A percentile compares a stretch with the other conserved stretches of the same genome.
phyloP scores from a whole-genome alignment of 768 basidiomycete genomes.

The Serpula lacrymans region DNA sequence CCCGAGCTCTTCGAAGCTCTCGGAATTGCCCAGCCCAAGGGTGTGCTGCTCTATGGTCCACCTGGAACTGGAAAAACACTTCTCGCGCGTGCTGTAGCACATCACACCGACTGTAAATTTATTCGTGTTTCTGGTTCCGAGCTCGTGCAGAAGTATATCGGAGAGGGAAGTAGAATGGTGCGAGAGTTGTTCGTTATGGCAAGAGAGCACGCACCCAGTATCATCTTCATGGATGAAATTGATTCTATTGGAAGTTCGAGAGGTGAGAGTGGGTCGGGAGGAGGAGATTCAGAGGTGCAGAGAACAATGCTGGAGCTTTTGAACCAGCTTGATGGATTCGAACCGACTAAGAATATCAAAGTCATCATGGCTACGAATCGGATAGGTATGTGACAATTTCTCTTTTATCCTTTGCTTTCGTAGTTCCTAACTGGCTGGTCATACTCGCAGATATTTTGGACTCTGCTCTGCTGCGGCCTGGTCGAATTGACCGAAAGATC shows the following conservation, averaged over 20 bases:
- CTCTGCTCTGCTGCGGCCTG: slow-evolving; percentile 87
- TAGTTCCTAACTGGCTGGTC: not conserved
- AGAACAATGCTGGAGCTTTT: slow-evolving; percentile 87
- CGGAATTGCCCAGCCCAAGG: slow-evolving; percentile 96
- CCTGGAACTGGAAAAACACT: slow-evolving; percentile 97
- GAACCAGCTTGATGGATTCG: slow-evolving; percentile 88
- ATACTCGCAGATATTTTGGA: slow-evolving; percentile 78
- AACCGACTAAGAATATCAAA: slow-evolving; percentile 80
- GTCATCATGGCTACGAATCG: slow-evolving; percentile 98
- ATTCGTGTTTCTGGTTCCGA: slow-evolving; percentile 94
- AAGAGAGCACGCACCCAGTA: slow-evolving; percentile 92
- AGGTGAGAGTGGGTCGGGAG: slow-evolving; percentile 75
- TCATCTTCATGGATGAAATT: slow-evolving; percentile 99
- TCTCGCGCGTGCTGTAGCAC: slow-evolving; percentile 91
- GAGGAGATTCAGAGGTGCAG: slow-evolving; percentile 87
- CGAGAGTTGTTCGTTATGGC: slow-evolving; percentile 99
- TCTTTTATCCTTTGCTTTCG: not conserved
- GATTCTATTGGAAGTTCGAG: slow-evolving; percentile 94
- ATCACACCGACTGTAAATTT: slow-evolving; percentile 97
- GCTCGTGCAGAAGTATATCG: slow-evolving; percentile 97
- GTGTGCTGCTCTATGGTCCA: slow-evolving; percentile 92
- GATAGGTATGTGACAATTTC: slow-evolving; percentile 53
- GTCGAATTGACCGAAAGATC: slow-evolving; percentile 95
- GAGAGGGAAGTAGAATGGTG: slow-evolving; percentile 95
- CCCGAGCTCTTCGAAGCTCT: slow-evolving; percentile 95